Conservation (phyloP, 257 asterid genomes). For the Mentha longifolia region DNA sequence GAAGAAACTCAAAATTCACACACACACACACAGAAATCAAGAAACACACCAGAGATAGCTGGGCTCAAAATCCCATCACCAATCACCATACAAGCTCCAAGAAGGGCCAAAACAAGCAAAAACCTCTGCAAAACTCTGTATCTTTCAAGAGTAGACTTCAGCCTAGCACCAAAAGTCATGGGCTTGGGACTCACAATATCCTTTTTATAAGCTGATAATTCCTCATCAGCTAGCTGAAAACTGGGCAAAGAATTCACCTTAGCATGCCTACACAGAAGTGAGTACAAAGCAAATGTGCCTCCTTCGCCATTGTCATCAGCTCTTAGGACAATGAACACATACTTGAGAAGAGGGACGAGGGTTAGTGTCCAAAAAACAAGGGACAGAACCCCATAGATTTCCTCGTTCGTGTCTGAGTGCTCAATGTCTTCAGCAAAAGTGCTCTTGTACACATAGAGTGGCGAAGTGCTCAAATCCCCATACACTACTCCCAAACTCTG, state of each 20-base stretch:
- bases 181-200: constrained; percentile 51
- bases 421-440: constrained; percentile 84
- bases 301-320: constrained; percentile 99
- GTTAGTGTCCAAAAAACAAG: constrained; percentile 91
- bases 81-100: constrained; percentile 96
- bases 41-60: constrained; percentile 65
- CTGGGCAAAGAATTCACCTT: constrained; percentile 77
- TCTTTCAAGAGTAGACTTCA: constrained; percentile 67
- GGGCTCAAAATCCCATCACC: constrained; percentile 91
- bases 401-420: constrained; percentile 84
- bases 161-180: constrained; percentile 54
- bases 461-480: constrained; percentile 93
- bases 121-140: constrained; percentile 65
- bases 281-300: constrained; percentile 90
- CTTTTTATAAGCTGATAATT: constrained; percentile 64
- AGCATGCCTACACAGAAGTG: constrained; percentile 82
- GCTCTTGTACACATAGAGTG: constrained; percentile 80
- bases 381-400: constrained; percentile 87
- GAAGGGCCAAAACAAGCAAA: constrained; percentile 67
- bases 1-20: too few species aligned
- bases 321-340: constrained; percentile 80
- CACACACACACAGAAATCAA: neutral
- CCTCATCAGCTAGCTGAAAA: constrained; percentile 76
- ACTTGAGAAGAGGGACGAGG: constrained; percentile 76
- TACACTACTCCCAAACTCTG: constrained; percentile 94